These are phyloP conservation scores for Pseudozyma tsukubaensis DNA, from an alignment of 1,284 basidiomycete genomes.

Conservation along the genomic window DNA sequence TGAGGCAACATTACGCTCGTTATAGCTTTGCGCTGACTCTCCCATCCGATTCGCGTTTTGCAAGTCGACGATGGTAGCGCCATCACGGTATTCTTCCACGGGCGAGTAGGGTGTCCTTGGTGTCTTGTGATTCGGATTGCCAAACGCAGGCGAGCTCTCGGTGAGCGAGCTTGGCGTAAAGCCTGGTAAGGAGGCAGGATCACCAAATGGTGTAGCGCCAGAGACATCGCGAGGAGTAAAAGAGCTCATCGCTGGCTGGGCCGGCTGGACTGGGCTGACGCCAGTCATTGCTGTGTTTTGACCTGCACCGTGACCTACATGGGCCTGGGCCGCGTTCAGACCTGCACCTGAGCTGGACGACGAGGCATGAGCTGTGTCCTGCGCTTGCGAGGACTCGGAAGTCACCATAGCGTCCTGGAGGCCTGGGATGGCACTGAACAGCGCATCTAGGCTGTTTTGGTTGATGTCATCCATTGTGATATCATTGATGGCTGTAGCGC, in stretches of 20 bases:
- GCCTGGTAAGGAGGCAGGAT: conserved; percentile 60
- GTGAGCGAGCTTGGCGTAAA: conserved; percentile 62
- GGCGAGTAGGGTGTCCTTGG: conserved; percentile 61
- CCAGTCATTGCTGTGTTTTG: conserved; percentile 1
- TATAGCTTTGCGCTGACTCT: conserved; percentile 11
- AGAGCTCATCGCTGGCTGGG: conserved; percentile 17
- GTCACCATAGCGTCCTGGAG: conserved; percentile 34
- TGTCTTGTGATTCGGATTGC: conserved; percentile 51
- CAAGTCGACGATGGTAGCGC: conserved; percentile 38
- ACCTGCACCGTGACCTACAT: not conserved
- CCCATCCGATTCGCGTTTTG: conserved; percentile 9
- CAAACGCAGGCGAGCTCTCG: conserved; percentile 60
- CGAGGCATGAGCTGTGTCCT: not conserved
- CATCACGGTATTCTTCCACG: conserved; percentile 49
- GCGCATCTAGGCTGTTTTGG: conserved; percentile 35
- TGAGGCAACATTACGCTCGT: conserved; percentile 11
- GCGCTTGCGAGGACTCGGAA: conserved; percentile 14
- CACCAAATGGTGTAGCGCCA: conserved; percentile 36
- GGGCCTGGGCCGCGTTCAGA: not conserved
- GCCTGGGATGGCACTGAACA: conserved; percentile 39
- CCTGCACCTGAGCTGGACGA: not conserved
- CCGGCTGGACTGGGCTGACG: conserved; percentile 12
- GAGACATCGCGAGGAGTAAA: conserved; percentile 40
- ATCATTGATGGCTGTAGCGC: conserved; percentile 13
- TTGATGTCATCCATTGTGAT: conserved; percentile 36